Evolutionary conservation across 495 filamentous ascomycete genomes (phyloP), one percentile per base, ranked within the genome.

Genomic region (Neohortaea acidophila): DNA sequence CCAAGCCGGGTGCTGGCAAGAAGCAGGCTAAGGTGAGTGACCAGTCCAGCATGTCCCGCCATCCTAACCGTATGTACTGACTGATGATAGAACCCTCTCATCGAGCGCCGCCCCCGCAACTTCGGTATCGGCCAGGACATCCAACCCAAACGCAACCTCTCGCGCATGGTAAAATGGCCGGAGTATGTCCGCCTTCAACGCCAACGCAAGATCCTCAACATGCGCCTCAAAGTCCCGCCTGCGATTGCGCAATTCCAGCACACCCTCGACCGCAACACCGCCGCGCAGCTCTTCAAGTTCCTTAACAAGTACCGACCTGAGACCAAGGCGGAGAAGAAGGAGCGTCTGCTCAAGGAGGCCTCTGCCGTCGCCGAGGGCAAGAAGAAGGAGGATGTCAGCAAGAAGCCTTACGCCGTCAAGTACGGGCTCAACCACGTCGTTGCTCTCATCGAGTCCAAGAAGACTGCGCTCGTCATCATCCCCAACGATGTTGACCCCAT

Each of bases 381-480:
- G 79, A 96, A 94, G 79, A 96, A 96, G 81, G 91, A 96, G 73
- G 89, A 94, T 60, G 86, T 91, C 56, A 80, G 73, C 79, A 96
- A 96, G 82, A 99, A 99, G 78, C 89, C 89, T 54, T 96, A 94
- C 66, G 69, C 80, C 55, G 89, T 87, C 73, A 96, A 99, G 77
- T 96, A 92, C 66, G 91, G 91, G 68, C 77, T 99, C 53, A 99
- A 99, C 76, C 91, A 99, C 72, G 89, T 99, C 55, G 91, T 99
- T 51, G 91, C 89, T 47, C 74, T 99, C 50, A 86, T 99, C 60
- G 91, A 99, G 79, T 96, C 94, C 73, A 99, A 96, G 84, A 99
- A 99, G 79, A 87, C 91, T 44, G 74, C 79, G 39, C 71, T 99
- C 50, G 91, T 99, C 59, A 72, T 99, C 52, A 96, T 99, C 61